Percentiles rank a stretch among this genome's conserved stretches.
These are phyloP conservation scores for Oryza longistaminata DNA, from an alignment of 176 grass and related monocot genomes.

Conservation along the genomic window DNA sequence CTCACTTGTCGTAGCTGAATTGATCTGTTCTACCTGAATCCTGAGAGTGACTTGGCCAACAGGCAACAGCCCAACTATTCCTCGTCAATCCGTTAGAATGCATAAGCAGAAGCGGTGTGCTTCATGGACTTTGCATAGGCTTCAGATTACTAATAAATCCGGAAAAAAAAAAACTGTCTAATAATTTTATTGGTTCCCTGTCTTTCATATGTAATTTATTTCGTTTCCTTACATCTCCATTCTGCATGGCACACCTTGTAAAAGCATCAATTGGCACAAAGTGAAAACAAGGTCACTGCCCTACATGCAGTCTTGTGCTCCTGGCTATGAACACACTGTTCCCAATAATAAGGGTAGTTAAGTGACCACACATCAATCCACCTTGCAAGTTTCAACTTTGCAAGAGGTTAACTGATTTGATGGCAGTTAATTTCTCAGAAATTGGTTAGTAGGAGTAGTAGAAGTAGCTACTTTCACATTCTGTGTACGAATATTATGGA, in stretches of 20 bases:
- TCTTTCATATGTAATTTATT: not conserved
- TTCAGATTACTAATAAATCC: not conserved
- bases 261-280: not conserved
- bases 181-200: not conserved
- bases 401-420: not conserved
- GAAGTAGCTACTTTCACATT: too few species aligned
- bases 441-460: not conserved
- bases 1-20: not conserved
- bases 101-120: not conserved
- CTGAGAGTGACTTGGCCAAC: conserved; percentile 9
- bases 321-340: not conserved
- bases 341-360: not conserved
- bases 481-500: too few species aligned
- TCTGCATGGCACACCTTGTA: not conserved
- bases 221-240: not conserved
- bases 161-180: too few species aligned
- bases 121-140: not conserved
- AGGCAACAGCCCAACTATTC: not conserved
- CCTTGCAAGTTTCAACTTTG: not conserved
- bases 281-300: not conserved
- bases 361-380: not conserved
- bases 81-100: not conserved
- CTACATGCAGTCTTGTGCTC: not conserved
- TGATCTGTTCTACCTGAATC: not conserved
- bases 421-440: not conserved